A percentile compares a stretch with the other conserved stretches of the same genome.
phyloP scores from a whole-genome alignment of 306 rosid genomes.

The Elaeagnus macrophylla region DNA sequence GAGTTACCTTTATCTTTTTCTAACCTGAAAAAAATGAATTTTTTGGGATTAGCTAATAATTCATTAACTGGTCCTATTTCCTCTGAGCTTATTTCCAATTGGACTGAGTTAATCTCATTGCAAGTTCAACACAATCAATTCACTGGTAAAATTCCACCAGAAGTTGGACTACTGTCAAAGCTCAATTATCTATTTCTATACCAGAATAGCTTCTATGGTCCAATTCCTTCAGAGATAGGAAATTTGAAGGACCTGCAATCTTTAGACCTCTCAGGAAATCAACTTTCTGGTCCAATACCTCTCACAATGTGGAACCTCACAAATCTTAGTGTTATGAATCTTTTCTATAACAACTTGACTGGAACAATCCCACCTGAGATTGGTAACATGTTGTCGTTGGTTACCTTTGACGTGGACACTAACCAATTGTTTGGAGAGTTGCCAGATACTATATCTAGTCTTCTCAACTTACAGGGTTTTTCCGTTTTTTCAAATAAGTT shows the following conservation, averaged over 20 bases:
- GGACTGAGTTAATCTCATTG: not conserved
- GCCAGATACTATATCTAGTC: slow-evolving; percentile 24
- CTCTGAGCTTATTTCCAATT: not conserved
- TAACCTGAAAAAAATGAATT: not conserved
- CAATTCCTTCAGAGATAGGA: slow-evolving; percentile 10
- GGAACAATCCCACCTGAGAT: slow-evolving; percentile 43
- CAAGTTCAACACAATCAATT: not conserved
- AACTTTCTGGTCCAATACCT: slow-evolving; percentile 11
- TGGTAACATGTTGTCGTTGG: slow-evolving; percentile 33
- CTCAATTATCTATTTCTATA: slow-evolving; percentile 12
- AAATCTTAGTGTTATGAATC: slow-evolving; percentile 17
- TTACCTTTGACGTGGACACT: slow-evolving; percentile 30
- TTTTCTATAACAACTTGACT: slow-evolving; percentile 36
- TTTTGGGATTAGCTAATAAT: not conserved
- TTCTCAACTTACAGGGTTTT: slow-evolving; percentile 8
- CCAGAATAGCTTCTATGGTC: slow-evolving; percentile 15
- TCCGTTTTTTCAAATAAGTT: slow-evolving; percentile 53
- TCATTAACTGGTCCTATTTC: not conserved
- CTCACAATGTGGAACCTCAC: not conserved
- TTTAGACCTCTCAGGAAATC: slow-evolving; percentile 7
- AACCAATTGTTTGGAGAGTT: slow-evolving; percentile 41
- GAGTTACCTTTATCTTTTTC: slow-evolving; percentile 36
- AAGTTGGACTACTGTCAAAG: slow-evolving; percentile 40
- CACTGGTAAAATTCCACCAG: slow-evolving; percentile 21
- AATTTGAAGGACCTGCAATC: not conserved